These are phyloP conservation scores for Aspergillus aculeatus DNA, from an alignment of 2,329 filamentous ascomycete genomes.

Conservation along the genomic window DNA sequence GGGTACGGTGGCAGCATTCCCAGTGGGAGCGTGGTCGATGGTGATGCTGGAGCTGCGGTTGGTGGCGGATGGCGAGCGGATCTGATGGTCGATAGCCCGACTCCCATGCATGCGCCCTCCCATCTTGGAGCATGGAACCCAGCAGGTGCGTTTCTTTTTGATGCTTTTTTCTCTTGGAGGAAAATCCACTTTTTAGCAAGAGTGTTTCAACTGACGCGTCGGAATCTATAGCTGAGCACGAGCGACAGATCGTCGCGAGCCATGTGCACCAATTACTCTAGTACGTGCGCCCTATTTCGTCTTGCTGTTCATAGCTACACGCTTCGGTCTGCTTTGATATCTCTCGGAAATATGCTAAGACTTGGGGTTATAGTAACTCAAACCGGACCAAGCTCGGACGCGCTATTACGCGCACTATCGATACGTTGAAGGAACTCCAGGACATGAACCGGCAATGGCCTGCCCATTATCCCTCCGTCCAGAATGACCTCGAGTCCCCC, in stretches of 20 bases:
- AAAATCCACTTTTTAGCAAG: too few species aligned
- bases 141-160: conserved; percentile 32
- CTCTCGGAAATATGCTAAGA: conserved; percentile 16
- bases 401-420: conserved; percentile 81
- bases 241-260: conserved; percentile 68
- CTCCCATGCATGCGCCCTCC: conserved; percentile 55
- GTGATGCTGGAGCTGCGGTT: conserved; percentile 24
- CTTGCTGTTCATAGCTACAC: not conserved
- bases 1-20: conserved; percentile 82
- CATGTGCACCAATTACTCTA: conserved; percentile 93
- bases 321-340: not conserved
- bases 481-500: conserved; percentile 26
- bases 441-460: conserved; percentile 91
- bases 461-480: conserved; percentile 79
- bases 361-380: conserved; percentile 60
- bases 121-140: conserved; percentile 49
- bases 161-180: not conserved
- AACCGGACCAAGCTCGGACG: conserved; percentile 84
- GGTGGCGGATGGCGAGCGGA: conserved; percentile 55
- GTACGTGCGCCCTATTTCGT: conserved; percentile 31
- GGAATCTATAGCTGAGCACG: conserved; percentile 53
- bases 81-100: conserved; percentile 58
- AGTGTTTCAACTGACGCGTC: conserved; percentile 16
- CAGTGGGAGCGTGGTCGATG: conserved; percentile 57
- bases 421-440: conserved; percentile 78